phyloP scores from a whole-genome alignment of 805 yeast species.

The Metschnikowia santaceciliae region DNA sequence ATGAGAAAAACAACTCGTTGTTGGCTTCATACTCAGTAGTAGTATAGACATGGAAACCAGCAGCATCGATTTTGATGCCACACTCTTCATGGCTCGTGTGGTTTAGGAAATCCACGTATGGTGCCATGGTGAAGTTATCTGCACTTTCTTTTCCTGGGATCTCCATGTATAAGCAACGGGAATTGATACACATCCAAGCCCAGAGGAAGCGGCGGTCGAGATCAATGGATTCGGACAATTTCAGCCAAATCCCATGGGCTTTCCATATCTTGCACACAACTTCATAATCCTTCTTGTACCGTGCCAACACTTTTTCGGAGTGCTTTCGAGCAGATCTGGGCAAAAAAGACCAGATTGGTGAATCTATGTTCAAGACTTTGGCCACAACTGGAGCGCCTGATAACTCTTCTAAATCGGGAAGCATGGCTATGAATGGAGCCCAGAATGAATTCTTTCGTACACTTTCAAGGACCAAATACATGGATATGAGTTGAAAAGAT shows the following conservation, averaged over 20 bases:
- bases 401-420: slow-evolving; percentile 59
- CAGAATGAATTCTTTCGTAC: slow-evolving; percentile 50
- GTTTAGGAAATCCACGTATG: slow-evolving; percentile 83
- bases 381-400: slow-evolving; percentile 59
- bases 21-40: slow-evolving; percentile 23
- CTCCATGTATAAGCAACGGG: slow-evolving; percentile 83
- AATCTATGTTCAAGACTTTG: slow-evolving; percentile 34
- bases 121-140: slow-evolving; percentile 86
- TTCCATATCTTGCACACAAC: slow-evolving; percentile 20
- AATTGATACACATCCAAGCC: slow-evolving; percentile 86
- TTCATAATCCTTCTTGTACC: slow-evolving; percentile 46
- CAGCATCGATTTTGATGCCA: slow-evolving; percentile 39
- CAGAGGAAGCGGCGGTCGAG: slow-evolving; percentile 43
- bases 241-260: not conserved
- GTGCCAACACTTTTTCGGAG: slow-evolving; percentile 35
- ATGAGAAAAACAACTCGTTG: slow-evolving; percentile 68
- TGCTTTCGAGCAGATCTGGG: slow-evolving; percentile 44
- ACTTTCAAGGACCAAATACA: slow-evolving; percentile 47
- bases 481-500: slow-evolving; percentile 57
- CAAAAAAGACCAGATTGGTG: slow-evolving; percentile 32
- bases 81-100: slow-evolving; percentile 59
- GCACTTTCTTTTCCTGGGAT: slow-evolving; percentile 49
- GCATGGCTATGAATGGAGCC: slow-evolving; percentile 61
- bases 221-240: slow-evolving; percentile 18
- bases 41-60: slow-evolving; percentile 51